Evolutionary conservation across 1,284 basidiomycete species (phyloP), one percentile per base, ranked within the genome.

Genomic region (Tilletia indica): DNA sequence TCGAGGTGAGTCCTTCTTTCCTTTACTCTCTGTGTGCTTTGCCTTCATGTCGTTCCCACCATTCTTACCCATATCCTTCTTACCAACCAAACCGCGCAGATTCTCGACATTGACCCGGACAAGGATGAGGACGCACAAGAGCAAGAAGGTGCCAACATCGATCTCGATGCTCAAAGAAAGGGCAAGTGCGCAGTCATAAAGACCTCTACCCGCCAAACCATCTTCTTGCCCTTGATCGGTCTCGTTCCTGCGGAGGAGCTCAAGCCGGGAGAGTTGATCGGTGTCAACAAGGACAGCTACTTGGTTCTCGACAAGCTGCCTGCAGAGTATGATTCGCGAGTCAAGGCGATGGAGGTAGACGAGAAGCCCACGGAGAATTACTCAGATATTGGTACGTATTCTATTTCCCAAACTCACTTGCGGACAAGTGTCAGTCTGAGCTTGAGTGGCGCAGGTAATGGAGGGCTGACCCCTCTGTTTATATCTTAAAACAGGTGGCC

Each of bases 271-370:
- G 97, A 98, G 86, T 88, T 99, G 71, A 97, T 99, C 80, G 96
- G 96, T 76, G 96, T 99, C 68, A 99, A 99, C 88, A 99, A 99
- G 86, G 96, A 99, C 85, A 97, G 94, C n/a, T 99, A 99, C 84
- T 89, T 99, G 74, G 89, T 99, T 61, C 89, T 99, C 39, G 96
- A 99, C 86, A 96, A 90, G 67, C 86, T 92, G 2, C 91, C 91
- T 5, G 86, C 89, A 73, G 91, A 92, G 81, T 92, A 90, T 84
- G 91, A 92, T 80, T 90, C 90, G 47, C 86, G 91, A 72, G 91
- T 92, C 69, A 92, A 92, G 85, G 91, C 91, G 1, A 99, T 99
- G 95, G 94, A 98, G 84, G 97, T 92, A 0, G 91, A 92, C 78
- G 91, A 92, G 85, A 86, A 89, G 74, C 91, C 91, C 25, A 92